Evolutionary conservation across 2,329 filamentous ascomycete genomes (phyloP).

Genomic region (Talaromyces sp.): DNA sequence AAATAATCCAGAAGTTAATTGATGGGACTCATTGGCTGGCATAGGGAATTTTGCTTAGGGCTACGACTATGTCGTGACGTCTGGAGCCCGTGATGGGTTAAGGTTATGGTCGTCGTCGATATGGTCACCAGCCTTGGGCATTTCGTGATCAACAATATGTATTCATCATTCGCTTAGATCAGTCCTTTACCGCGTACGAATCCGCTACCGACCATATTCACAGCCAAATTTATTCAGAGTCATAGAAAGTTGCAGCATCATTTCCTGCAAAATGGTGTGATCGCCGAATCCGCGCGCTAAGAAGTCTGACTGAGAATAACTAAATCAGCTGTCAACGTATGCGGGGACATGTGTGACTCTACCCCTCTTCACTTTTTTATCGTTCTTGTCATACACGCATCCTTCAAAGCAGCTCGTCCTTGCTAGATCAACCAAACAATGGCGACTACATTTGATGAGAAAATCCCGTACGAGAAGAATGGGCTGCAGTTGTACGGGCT

Average conservation of each 20-base stretch:
- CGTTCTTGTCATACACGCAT: not conserved
- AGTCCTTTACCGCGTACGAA: not conserved
- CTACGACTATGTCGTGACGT: not conserved
- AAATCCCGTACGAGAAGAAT: constrained; percentile 15
- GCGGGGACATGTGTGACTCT: constrained; percentile 1
- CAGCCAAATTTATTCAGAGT: not conserved
- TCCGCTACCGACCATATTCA: not conserved
- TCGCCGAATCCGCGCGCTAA: not conserved
- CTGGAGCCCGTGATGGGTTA: not conserved
- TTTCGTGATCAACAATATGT: not conserved
- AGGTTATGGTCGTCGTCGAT: not conserved
- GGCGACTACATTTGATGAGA: constrained; percentile 18
- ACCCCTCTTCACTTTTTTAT: not conserved
- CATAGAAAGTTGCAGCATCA: not conserved
- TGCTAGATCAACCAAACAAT: not conserved
- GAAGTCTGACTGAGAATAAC: not conserved
- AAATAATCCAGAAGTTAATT: not conserved
- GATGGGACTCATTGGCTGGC: not conserved
- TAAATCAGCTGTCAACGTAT: not conserved
- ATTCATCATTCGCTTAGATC: not conserved
- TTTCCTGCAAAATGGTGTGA: not conserved
- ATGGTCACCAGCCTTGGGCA: not conserved
- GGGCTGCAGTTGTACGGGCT: constrained; percentile 16
- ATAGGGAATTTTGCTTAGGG: not conserved
- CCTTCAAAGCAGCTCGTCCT: not conserved